Conservation (phyloP, 495 filamentous ascomycete species). For the Clohesyomyces aquaticus region DNA sequence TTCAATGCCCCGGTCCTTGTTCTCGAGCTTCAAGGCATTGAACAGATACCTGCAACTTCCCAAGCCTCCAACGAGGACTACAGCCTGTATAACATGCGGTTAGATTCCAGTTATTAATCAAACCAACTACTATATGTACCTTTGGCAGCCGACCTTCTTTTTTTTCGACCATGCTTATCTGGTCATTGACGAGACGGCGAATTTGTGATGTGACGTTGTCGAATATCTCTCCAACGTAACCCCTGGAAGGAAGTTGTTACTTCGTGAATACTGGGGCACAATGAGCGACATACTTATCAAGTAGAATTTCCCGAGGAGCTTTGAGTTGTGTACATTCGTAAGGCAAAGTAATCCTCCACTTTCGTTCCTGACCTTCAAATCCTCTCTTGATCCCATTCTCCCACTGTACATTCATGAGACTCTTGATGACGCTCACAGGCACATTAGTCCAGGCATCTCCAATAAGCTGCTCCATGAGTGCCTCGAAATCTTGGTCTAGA, state of each 20-base stretch:
- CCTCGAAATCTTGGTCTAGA: conserved; percentile 29
- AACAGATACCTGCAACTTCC: conserved; percentile 18
- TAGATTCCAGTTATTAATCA: neutral
- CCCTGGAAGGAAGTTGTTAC: neutral
- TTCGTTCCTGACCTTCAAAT: conserved; percentile 5
- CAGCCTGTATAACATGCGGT: neutral
- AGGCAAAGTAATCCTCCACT: conserved; percentile 3
- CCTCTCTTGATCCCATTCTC: conserved; percentile 34
- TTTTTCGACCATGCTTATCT: conserved; percentile 7
- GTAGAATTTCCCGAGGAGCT: neutral
- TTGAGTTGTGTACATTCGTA: neutral
- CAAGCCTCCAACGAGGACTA: conserved; percentile 29
- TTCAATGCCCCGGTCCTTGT: neutral
- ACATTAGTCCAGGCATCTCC: conserved; percentile 15
- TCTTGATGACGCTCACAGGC: neutral
- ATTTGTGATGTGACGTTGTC: conserved; percentile 10
- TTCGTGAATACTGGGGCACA: neutral
- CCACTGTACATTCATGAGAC: conserved; percentile 31
- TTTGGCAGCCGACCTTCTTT: conserved; percentile 8
- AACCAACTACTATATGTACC: conserved; percentile 16
- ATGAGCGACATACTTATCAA: neutral
- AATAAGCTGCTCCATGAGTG: neutral
- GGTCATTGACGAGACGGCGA: conserved; percentile 8
- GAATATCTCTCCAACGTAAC: conserved; percentile 7
- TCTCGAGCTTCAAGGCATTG: conserved; percentile 8